Evolutionary conservation across 257 asterid species (phyloP).

Genomic region (Oldenlandia corymbosa): DNA sequence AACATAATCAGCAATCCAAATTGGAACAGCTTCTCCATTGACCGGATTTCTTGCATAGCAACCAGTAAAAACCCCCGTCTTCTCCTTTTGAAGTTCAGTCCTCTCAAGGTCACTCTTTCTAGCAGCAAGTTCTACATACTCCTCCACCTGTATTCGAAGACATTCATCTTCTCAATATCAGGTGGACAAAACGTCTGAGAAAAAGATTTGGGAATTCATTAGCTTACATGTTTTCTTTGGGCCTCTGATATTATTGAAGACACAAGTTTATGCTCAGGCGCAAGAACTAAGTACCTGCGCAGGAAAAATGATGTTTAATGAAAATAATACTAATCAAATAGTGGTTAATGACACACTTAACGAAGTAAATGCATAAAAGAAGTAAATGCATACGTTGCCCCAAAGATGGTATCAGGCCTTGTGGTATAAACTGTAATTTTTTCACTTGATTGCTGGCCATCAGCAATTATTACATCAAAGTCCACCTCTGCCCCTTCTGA

Average conservation of each 20-base stretch:
- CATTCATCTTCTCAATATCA: conserved; percentile 17
- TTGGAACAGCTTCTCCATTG: conserved; percentile 71
- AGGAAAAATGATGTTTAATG: conserved; percentile 23
- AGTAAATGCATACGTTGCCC: conserved; percentile 73
- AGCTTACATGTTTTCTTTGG: conserved; percentile 61
- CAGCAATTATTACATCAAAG: conserved; percentile 40
- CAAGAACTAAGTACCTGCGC: conserved; percentile 81
- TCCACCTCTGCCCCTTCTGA: conserved; percentile 96
- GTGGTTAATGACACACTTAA: conserved; percentile 12
- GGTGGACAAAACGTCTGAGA: conserved; percentile 6
- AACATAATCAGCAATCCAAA: conserved; percentile 98
- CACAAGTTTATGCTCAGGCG: conserved; percentile 78
- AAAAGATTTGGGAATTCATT: conserved; percentile 10
- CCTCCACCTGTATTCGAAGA: conserved; percentile 59
- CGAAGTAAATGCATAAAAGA: conserved; percentile 29
- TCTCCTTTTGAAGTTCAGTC: conserved; percentile 96
- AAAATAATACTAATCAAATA: no score
- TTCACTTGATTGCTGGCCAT: conserved; percentile 42
- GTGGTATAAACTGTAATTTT: conserved; percentile 84
- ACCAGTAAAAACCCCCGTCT: conserved; percentile 88
- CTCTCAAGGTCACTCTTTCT: conserved; percentile 97
- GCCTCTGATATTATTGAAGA: conserved; percentile 59
- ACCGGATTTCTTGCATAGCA: conserved; percentile 91
- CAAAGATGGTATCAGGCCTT: conserved; percentile 93
- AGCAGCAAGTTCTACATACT: conserved; percentile 76